Evolutionary conservation across 768 basidiomycete genomes (phyloP).

Genomic region (Rhodotorula toruloides): DNA sequence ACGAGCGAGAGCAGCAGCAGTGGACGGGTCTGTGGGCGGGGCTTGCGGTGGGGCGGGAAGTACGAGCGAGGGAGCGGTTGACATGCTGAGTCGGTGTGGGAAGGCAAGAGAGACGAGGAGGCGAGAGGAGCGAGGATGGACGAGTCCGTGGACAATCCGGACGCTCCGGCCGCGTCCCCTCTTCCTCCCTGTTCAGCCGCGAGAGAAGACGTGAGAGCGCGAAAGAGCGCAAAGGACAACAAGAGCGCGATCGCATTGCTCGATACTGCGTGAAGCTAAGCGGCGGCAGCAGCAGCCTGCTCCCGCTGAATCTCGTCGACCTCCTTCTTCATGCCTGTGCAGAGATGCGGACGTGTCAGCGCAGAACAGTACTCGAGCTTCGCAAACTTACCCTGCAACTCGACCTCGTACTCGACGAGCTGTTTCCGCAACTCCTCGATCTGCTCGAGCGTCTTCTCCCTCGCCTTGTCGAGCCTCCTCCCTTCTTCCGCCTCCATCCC

Average conservation of each 20-base stretch:
- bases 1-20: neutral
- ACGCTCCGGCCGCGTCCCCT: too few species aligned
- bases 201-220: too few species aligned
- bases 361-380: neutral
- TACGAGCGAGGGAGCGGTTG: too few species aligned
- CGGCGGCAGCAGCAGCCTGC: neutral
- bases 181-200: too few species aligned
- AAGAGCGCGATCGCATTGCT: too few species aligned
- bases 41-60: too few species aligned
- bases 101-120: neutral
- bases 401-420: constrained; percentile 75
- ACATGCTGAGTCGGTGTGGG: too few species aligned
- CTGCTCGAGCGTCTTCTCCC: constrained; percentile 65
- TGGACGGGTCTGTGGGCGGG: too few species aligned
- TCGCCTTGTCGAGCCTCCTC: constrained; percentile 70
- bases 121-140: neutral
- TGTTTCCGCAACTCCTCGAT: constrained; percentile 65
- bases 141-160: neutral
- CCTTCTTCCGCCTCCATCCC: constrained; percentile 84
- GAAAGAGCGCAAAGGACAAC: too few species aligned
- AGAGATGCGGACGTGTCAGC: neutral
- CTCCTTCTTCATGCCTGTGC: constrained; percentile 30
- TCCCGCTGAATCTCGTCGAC: constrained; percentile 27
- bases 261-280: too few species aligned
- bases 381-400: constrained; percentile 54